phyloP scores from a whole-genome alignment of 805 yeast species.

The Saccharomycopsis olivae region DNA sequence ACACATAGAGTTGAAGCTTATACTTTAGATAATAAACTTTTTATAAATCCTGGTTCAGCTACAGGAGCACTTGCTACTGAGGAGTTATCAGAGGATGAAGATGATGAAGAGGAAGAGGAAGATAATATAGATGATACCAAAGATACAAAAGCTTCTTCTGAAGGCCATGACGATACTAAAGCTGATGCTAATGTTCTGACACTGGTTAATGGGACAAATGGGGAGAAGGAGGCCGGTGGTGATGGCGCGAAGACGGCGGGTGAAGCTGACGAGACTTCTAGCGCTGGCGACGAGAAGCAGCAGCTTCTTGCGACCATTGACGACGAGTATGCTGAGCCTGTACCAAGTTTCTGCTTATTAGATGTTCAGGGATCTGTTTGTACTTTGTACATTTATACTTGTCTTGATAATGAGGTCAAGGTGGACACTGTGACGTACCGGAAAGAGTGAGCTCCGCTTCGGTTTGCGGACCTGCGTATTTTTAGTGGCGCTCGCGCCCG shows the following conservation, averaged over 20 bases:
- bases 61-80: constrained; percentile 80
- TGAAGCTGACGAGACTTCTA: constrained; percentile 3
- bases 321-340: constrained; percentile 22
- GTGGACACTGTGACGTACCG: constrained; percentile 78
- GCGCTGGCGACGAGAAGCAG: neutral
- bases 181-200: constrained; percentile 16
- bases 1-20: constrained; percentile 90
- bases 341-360: constrained; percentile 81
- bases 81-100: constrained; percentile 46
- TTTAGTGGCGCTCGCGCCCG: too few species aligned
- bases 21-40: constrained; percentile 83
- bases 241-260: neutral
- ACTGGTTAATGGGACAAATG: too few species aligned
- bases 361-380: constrained; percentile 77
- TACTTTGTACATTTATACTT: constrained; percentile 76
- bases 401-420: constrained; percentile 71
- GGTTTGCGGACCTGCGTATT: too few species aligned
- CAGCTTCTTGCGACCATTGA: neutral
- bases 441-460: constrained; percentile 38
- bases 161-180: constrained; percentile 21
- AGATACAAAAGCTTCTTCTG: constrained; percentile 16
- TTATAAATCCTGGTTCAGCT: constrained; percentile 94
- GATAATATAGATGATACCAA: constrained; percentile 23
- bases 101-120: constrained; percentile 28
- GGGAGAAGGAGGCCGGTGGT: constrained; percentile 11